Evolutionary conservation across 139 green algal genomes (phyloP), one percentile per base, ranked within the genome.

Genomic region (Chlorella vulgaris): DNA sequence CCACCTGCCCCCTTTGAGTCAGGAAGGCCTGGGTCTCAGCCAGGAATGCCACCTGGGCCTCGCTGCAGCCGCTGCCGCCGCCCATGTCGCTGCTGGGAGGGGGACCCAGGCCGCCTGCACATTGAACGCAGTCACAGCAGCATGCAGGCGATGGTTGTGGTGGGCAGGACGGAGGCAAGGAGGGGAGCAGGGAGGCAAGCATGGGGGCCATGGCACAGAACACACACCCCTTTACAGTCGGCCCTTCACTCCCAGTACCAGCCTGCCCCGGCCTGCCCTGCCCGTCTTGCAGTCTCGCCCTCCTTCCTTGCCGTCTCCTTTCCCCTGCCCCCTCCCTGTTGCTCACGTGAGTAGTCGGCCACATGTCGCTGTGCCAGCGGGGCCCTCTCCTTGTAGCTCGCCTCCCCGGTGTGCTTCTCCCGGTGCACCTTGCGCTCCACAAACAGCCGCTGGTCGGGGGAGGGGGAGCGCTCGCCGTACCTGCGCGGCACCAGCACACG

Each of bases 391-490:
- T 83, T 74, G 76, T 67, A 74, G 76, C 76, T 81, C n/a, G 8
- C 10, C 74, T 80, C 74, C n/a, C 74, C 74, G 1, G 55, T 80
- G 58, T 47, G 55, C 33, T 24, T n/a, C 81, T 94, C 91, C 3
- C 89, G 79, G 88, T 98, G 94, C 42, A 91, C 86, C 89, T 98
- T 98, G 50, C 90, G 87, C 90, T 98, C 94, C 39, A 98, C 84
- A 81, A 93, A 97, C n/a, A 96, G 53, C n/a, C 79, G 63, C 80
- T 93, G 83, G 18, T 85, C 51, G 24, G 74, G 61, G 24, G 58
- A 40, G 1, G 47, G 15, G 5, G 8, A 61, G 10, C 76, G 51
- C 47, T 81, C 71, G 26, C 88, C 86, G 39, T 91, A 93, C 77
- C 76, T 82, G 61, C 39, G 40, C 24, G n/a, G 6, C 35, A 24